Evolutionary conservation across 23 red algal genomes (phyloP), one percentile per base, ranked within the genome.

Genomic region (Chondrus crispus): DNA sequence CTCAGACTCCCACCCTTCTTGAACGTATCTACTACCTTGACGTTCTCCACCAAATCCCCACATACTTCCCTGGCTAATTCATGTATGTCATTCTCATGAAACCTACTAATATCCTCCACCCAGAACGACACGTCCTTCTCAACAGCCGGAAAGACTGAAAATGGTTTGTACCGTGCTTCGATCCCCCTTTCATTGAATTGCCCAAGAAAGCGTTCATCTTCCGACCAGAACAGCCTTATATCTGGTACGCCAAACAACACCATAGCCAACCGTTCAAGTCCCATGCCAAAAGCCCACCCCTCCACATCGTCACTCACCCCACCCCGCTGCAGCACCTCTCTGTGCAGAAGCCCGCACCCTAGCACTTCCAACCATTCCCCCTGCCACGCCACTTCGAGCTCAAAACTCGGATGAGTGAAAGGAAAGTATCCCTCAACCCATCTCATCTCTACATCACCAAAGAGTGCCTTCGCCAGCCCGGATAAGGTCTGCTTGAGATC

Each of bases 221-320:
- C 32, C n/a, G 82, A 90, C 97, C 97, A 99, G 55, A 99, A 96
- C 72, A 99, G 82, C 41, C 97, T 44, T 62, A 99, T 99, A 75
- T 99, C 97, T 2, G 97, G 97, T 8, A 99, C 78, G 26, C 79
- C 90, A 46, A 96, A 96, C 42, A 99, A 80, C 22, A 99, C 97
- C 97, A 99, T 99, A 3, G 97, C 97, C 54, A 99, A 88, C 37
- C 97, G 71, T 58, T 99, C 97, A 26, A 99, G 88, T 22, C 97
- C 97, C 26, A 99, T 45, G 4, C 97, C 97, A 82, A 96, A 99
- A 11, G 97, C 97, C 97, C 97, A 99, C 29, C 97, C 97, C n/a
- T 84, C 44, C 7, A 55, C 70, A 45, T 53, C 45, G 33, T 62
- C 45, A 10, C 71, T 47, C 1, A 94, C 82, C 19, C 88, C 51